Conservation (phyloP, 257 asterid species). For the Ajuga chamaepitys region DNA sequence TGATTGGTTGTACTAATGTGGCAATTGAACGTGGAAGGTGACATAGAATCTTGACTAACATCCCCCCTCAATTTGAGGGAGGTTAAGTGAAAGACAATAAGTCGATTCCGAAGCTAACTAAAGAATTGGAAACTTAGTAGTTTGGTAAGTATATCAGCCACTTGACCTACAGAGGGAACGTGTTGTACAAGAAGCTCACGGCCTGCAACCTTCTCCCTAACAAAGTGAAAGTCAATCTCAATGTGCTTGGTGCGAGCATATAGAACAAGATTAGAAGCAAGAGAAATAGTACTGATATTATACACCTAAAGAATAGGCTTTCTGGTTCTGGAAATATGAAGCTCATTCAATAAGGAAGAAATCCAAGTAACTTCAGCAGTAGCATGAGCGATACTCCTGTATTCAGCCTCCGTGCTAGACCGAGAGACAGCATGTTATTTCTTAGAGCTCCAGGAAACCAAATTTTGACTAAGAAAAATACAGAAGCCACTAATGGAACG, state of each 20-base stretch:
- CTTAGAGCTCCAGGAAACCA: no score
- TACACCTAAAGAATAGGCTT: background rate
- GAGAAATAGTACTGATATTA: background rate
- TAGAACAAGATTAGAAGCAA: background rate
- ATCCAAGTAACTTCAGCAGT: background rate
- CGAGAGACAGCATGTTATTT: no score
- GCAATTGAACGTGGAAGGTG: no score
- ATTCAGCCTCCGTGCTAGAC: no score
- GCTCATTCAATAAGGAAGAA: background rate
- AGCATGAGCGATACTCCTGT: background rate
- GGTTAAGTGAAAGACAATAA: background rate
- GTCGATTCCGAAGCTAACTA: background rate
- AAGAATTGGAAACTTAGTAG: no score
- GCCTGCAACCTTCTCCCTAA: background rate
- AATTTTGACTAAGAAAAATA: no score
- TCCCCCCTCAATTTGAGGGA: background rate
- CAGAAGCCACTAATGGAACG: background rate
- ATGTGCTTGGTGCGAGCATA: background rate
- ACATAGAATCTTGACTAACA: no score
- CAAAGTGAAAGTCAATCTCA: background rate
- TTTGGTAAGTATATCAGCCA: background rate
- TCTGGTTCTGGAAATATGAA: background rate
- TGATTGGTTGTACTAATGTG: no score
- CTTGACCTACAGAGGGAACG: background rate
- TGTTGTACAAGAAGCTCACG: background rate